phyloP scores from a whole-genome alignment of 2,329 filamentous ascomycete genomes.

The Macrophomina phaseolina region DNA sequence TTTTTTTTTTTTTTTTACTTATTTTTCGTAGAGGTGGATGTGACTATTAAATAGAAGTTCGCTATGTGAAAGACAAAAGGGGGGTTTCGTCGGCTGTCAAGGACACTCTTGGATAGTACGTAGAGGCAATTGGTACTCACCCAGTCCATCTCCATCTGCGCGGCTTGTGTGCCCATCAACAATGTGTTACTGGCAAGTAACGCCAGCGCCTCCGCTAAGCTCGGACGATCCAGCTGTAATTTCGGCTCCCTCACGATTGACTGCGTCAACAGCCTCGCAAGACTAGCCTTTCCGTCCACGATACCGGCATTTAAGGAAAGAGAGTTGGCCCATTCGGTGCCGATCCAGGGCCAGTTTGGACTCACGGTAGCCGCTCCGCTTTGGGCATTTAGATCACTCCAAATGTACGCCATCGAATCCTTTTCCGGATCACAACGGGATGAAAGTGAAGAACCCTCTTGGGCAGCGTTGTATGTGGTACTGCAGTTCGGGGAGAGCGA shows the following conservation, averaged over 20 bases:
- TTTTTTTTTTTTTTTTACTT: too few relatives aligned
- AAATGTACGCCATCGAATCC: conserved; percentile 63
- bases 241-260: conserved; percentile 46
- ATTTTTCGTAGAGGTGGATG: too few relatives aligned
- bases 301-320: conserved; percentile 52
- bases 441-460: conserved; percentile 62
- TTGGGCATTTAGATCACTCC: conserved; percentile 60
- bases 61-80: background rate
- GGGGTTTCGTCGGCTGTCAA: background rate
- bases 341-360: conserved; percentile 52
- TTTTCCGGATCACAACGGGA: conserved; percentile 65
- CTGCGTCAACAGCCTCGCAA: conserved; percentile 52
- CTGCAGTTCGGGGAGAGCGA: conserved; percentile 70
- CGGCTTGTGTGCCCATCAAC: conserved; percentile 62
- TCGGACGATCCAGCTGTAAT: conserved; percentile 63
- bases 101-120: too few relatives aligned
- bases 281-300: conserved; percentile 50
- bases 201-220: conserved; percentile 74
- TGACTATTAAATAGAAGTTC: too few relatives aligned
- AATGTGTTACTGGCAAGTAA: conserved; percentile 72
- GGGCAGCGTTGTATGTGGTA: conserved; percentile 58
- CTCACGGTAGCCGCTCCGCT: conserved; percentile 51
- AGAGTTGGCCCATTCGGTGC: conserved; percentile 49
- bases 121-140: conserved; percentile 32
- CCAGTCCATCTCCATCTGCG: conserved; percentile 64